Evolutionary conservation across 768 basidiomycete species (phyloP), one percentile per base, ranked within the genome.

Genomic region (Scleroderma citrinum): DNA sequence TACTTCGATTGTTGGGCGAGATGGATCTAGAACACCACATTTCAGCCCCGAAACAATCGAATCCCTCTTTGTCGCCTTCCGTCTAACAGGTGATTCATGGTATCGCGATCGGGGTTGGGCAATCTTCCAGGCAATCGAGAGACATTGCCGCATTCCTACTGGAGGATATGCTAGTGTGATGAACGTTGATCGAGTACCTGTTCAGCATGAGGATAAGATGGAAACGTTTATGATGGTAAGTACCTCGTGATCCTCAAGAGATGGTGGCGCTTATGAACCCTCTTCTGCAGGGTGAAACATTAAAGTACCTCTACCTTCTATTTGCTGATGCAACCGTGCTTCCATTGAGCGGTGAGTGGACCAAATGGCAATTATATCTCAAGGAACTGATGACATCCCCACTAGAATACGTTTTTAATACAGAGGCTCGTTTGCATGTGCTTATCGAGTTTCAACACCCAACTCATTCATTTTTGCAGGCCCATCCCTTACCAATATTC

Each of bases 151-250:
- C 42, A 71, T 92, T 19, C 69, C 75, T n/a, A 75, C 72, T 0
- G 94, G 93, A 17, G 94, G 93, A 8, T 97, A 87, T 59, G 87
- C 88, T 16, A 81, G 81, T 31, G 75, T 97, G 40, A 66, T 84
- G 50, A 90, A 96, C 60, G 94, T 97, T 10, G 90, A 95, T 64
- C 75, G 80, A 52, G 70, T 83, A 10, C 83, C 85, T 0, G 79
- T 73, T 2, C 70, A 72, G 59, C 71, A 78, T 49, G 85, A 91
- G 54, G 92, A 97, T 67, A 85, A 87, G 65, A 95, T 96, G 93
- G 93, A 97, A 70, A 93, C 93, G 12, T 96, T 94, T 71, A 79
- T 93, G 68, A 74, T 96, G 75, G 89, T 88, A 50, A 36, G 82
- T 66, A 20, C 8, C 30, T 24, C 47, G n/a, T 30, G 23, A 44